Conservation (phyloP, 2,329 filamentous ascomycete genomes). For the Chaetomiaceae sp. region DNA sequence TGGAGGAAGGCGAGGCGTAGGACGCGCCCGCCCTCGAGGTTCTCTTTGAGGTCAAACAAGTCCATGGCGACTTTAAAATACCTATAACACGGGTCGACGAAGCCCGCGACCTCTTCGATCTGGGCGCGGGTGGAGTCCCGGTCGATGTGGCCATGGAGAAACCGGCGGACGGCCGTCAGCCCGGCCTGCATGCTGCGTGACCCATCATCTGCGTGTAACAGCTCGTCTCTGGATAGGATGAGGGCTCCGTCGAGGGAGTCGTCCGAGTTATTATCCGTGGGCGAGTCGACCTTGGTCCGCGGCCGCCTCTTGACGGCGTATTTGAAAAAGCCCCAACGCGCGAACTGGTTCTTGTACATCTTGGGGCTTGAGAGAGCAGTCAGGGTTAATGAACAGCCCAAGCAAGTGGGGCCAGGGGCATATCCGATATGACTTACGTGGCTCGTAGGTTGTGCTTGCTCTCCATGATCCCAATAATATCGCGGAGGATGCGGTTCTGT, state of each 20-base stretch:
- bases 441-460: slow-evolving; percentile 23
- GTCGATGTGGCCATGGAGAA: slow-evolving; percentile 23
- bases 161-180: slow-evolving; percentile 23
- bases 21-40: slow-evolving; percentile 22
- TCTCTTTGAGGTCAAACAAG: slow-evolving; percentile 24
- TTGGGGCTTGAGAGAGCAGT: slow-evolving; percentile 21
- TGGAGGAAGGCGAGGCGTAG: slow-evolving; percentile 27
- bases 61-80: slow-evolving; percentile 28
- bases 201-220: slow-evolving; percentile 16
- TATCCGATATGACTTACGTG: slow-evolving; percentile 23
- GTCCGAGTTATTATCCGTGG: slow-evolving; percentile 3
- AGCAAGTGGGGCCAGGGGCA: background rate
- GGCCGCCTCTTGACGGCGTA: slow-evolving; percentile 25
- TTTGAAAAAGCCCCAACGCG: slow-evolving; percentile 28
- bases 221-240: slow-evolving; percentile 1
- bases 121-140: slow-evolving; percentile 16
- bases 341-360: slow-evolving; percentile 29
- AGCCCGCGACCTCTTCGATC: slow-evolving; percentile 22
- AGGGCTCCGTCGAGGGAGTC: slow-evolving; percentile 11
- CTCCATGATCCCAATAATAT: slow-evolving; percentile 28
- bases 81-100: slow-evolving; percentile 25
- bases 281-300: slow-evolving; percentile 11
- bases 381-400: background rate
- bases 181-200: slow-evolving; percentile 22
- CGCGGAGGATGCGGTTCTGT: slow-evolving; percentile 25